These are phyloP conservation scores for Sugiyamaella valdiviana DNA, from an alignment of 805 yeast species.

Conservation along the genomic window DNA sequence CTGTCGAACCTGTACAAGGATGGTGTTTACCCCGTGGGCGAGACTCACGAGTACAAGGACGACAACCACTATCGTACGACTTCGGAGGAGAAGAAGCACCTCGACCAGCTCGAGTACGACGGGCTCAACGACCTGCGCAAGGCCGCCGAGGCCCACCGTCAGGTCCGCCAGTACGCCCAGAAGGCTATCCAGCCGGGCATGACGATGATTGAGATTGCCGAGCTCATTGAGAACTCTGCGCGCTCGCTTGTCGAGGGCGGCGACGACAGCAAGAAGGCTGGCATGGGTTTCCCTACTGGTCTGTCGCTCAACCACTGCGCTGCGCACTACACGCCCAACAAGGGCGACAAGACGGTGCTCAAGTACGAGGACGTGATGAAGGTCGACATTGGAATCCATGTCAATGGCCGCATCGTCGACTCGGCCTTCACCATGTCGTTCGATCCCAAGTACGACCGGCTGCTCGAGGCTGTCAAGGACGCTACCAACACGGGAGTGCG, in stretches of 20 bases:
- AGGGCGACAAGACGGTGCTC: slow-evolving; percentile 80
- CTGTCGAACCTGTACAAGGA: slow-evolving; percentile 65
- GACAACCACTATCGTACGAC: slow-evolving; percentile 72
- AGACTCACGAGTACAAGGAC: slow-evolving; percentile 70
- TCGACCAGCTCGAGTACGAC: slow-evolving; percentile 53
- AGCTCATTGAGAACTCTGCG: slow-evolving; percentile 78
- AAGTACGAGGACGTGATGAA: slow-evolving; percentile 89
- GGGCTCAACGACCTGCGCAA: slow-evolving; percentile 86
- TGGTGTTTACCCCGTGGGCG: slow-evolving; percentile 77
- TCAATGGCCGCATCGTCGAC: slow-evolving; percentile 89
- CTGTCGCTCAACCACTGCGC: slow-evolving; percentile 89
- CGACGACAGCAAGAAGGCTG: slow-evolving; percentile 53
- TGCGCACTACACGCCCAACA: slow-evolving; percentile 96
- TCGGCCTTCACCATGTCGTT: slow-evolving; percentile 92
- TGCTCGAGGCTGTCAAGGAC: slow-evolving; percentile 78
- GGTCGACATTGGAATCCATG: slow-evolving; percentile 94
- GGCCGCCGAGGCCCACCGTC: slow-evolving; percentile 92
- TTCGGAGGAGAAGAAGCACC: slow-evolving; percentile 75
- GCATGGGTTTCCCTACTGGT: slow-evolving; percentile 99
- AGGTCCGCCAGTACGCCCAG: slow-evolving; percentile 77
- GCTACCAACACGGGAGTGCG: slow-evolving; percentile 92
- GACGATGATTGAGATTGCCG: slow-evolving; percentile 85
- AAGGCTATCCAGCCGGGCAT: slow-evolving; percentile 80
- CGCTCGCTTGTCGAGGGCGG: slow-evolving; percentile 67
- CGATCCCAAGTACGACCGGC: slow-evolving; percentile 72